phyloP scores from a whole-genome alignment of 169 alveolate species.

The Plasmodium malariae region DNA sequence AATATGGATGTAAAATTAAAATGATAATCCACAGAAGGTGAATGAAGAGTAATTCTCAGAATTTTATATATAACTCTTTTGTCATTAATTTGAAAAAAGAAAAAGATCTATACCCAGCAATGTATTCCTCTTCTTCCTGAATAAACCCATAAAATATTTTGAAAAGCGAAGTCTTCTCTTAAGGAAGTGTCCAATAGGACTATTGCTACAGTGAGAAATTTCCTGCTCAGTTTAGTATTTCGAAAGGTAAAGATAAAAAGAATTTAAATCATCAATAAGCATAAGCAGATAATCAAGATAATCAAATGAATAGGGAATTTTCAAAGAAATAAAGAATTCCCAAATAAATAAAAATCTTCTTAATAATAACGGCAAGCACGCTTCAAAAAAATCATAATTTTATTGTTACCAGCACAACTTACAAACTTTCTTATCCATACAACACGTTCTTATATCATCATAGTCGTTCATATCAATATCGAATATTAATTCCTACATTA shows the following conservation, averaged over 20 bases:
- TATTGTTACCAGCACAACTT: slow-evolving; percentile 93
- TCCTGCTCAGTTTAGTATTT: slow-evolving; percentile 65
- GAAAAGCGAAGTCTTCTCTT: slow-evolving; percentile 96
- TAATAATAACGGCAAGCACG: background rate
- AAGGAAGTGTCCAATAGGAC: slow-evolving; percentile 86
- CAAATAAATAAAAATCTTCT: background rate
- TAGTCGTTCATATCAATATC: slow-evolving; percentile 99
- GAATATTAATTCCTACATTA: slow-evolving; percentile 94
- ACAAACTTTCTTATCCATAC: slow-evolving; percentile 96
- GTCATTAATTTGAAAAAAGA: background rate
- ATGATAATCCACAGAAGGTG: background rate
- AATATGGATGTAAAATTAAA: background rate
- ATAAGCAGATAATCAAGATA: background rate
- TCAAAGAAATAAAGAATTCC: too few relatives aligned
- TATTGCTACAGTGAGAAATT: slow-evolving; percentile 88
- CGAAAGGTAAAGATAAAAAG: background rate
- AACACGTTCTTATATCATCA: slow-evolving; percentile 98
- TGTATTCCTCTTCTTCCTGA: slow-evolving; percentile 99
- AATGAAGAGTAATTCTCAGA: too few relatives aligned
- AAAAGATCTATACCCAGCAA: slow-evolving; percentile 96
- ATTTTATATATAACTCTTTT: background rate
- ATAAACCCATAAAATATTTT: slow-evolving; percentile 95
- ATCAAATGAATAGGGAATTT: background rate
- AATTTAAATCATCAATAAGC: background rate
- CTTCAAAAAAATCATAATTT: too few relatives aligned